Evolutionary conservation across 176 grass and related monocot genomes (phyloP), one percentile per base, ranked within the genome.

Genomic region (Thinopyrum elongatum): DNA sequence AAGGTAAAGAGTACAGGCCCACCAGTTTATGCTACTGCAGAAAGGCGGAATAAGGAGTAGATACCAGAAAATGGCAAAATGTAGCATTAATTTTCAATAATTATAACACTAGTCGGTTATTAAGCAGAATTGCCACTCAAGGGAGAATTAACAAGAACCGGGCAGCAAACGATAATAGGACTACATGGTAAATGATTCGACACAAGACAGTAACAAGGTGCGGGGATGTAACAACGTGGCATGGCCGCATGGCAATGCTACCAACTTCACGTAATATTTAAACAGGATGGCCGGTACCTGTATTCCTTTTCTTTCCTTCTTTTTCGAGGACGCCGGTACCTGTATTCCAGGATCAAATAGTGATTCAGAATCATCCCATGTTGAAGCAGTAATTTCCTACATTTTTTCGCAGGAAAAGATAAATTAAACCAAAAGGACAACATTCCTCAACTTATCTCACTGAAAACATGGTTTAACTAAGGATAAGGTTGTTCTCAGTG

Each of bases 341-440:
- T 94, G 81, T 93, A 95, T 42, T 97, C 95, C 26, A 86, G 61
- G 82, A 84, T 91, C 82, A 72, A 97, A 88, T 58, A 91, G 85
- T 65, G 85, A 51, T 85, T 88, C 91, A 70, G 81, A 90, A 30
- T 97, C 89, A 87, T 95, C 91, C 93, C 95, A 95, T 22, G 79
- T 93, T 46, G 95, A 94, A 70, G 78, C 78, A 35, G 91, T 89
- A 88, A 95, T 91, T 78, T 98, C 93, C 95, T 98, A 61, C 60
- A 85, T 78, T 29, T 75, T 73, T 74, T 74, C 5, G 42, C 75
- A 58, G 4, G 21, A 87, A 33, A 34, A 71, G 6, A 81, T 11
- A 78, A 77, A 80, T 78, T 3, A 75, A 7, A 26, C 49, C 33
- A 62, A 62, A 19, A 63, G 89, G 87, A 82, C 57, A 19, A 12